A percentile compares a stretch with the other conserved stretches of the same genome.
phyloP scores from a whole-genome alignment of 2,329 filamentous ascomycete species.

The Seiridium unicorne region DNA sequence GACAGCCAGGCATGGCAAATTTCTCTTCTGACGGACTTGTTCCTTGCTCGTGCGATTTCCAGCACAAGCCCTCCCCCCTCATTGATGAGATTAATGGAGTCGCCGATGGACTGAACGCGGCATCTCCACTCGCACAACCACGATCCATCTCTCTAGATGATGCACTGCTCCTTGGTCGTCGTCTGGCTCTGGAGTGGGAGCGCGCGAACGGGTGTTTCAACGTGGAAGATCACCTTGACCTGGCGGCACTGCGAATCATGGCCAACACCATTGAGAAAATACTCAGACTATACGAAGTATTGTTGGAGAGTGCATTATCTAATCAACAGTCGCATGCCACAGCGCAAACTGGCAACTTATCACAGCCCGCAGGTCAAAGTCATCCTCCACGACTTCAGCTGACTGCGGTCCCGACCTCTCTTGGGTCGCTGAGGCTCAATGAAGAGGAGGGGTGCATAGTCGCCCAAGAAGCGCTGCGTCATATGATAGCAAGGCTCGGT shows the following conservation, averaged over 20 bases:
- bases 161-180: background rate
- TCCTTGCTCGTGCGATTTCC: background rate
- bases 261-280: background rate
- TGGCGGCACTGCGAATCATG: background rate
- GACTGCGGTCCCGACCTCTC: background rate
- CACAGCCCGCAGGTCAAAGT: background rate
- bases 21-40: background rate
- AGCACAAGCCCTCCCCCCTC: background rate
- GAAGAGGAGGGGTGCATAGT: background rate
- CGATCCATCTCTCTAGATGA: background rate
- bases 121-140: background rate
- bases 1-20: background rate
- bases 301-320: background rate
- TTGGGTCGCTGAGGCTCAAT: background rate
- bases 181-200: constrained; percentile 1
- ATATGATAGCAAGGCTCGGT: background rate
- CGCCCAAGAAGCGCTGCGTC: background rate
- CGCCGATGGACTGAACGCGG: background rate
- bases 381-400: background rate
- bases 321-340: background rate
- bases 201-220: constrained; percentile 1
- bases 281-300: background rate
- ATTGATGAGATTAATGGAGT: background rate
- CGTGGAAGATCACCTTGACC: background rate
- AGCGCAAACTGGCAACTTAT: background rate